Evolutionary conservation across 352 stramenopile species (phyloP).

Genomic region (Phytophthora pseudosyringae): DNA sequence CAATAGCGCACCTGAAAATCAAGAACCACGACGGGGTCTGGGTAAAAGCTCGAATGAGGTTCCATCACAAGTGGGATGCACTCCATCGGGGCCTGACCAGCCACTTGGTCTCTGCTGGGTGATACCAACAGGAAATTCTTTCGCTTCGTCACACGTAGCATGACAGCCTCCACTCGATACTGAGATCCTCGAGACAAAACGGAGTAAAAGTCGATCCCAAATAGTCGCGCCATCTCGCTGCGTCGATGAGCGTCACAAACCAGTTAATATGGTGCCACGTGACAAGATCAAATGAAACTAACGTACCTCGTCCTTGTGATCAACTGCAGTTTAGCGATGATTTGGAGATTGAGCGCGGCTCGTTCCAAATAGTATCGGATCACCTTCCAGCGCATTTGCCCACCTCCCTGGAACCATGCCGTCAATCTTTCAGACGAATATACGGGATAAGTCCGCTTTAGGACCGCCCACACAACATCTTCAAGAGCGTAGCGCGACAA

Average conservation of each 20-base stretch:
- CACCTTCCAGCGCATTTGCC: slow-evolving; percentile 56
- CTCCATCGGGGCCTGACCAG: slow-evolving; percentile 91
- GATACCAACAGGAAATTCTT: slow-evolving; percentile 89
- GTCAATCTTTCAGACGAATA: slow-evolving; percentile 68
- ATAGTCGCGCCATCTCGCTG: slow-evolving; percentile 93
- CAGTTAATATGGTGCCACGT: background rate
- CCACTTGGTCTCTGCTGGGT: slow-evolving; percentile 83
- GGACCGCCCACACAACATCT: slow-evolving; percentile 70
- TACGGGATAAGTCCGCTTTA: slow-evolving; percentile 68
- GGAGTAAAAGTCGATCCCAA: slow-evolving; percentile 95
- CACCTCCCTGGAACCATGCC: slow-evolving; percentile 56
- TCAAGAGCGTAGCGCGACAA: slow-evolving; percentile 83
- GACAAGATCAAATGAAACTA: slow-evolving; percentile 1
- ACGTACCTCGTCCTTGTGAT: slow-evolving; percentile 79
- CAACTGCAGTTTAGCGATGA: slow-evolving; percentile 87
- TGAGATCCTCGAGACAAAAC: slow-evolving; percentile 93
- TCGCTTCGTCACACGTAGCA: slow-evolving; percentile 92
- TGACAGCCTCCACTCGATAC: slow-evolving; percentile 93
- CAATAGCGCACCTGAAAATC: slow-evolving; percentile 93
- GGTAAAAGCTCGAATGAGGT: slow-evolving; percentile 95
- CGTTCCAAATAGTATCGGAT: slow-evolving; percentile 56
- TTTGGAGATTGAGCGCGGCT: slow-evolving; percentile 67
- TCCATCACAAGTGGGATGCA: slow-evolving; percentile 96
- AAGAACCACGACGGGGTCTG: slow-evolving; percentile 97
- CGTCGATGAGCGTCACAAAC: background rate